Base-by-base conservation (phyloP, 2,329 filamentous ascomycete genomes). In the Trichoderma breve region DNA sequence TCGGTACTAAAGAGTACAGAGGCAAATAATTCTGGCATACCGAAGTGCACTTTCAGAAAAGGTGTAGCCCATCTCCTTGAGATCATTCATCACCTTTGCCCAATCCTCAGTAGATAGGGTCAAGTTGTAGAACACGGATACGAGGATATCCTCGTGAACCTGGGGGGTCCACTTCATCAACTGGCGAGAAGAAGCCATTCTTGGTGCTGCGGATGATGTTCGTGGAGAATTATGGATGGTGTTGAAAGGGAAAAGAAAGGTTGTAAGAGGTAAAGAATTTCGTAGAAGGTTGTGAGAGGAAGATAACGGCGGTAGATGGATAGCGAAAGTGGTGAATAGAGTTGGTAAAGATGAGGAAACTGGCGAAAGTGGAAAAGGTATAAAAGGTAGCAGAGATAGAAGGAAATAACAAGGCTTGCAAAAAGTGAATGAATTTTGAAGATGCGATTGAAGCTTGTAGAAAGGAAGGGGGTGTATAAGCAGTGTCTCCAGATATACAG, bases 81-180 rank as follows among this genome's bases (percentile, higher is more conserved):
- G 77, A 5, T 83, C 76, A 0, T 76, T 76, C 75, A 84, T 79
- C 7, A 86, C 77, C n/a, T 80, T 78, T 26, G 75, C 57, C 75
- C 80, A 82, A 12, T 83, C 79, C 1, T 75, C 75, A 0, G 73
- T 51, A 3, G 73, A 77, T 3, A 83, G 79, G 47, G 79, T 81
- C 69, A 83, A 74, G 7, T 81, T 77, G 30, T 81, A 78, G n/a
- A 83, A 76, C 28, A 86, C 72, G 32, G 80, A 81, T 7, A 82
- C 71, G 43, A 87, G 79, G 55, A 87, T 82, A 53, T 84, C 83
- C 72, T 84, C 78, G 60, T 87, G 84, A 21, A 82, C 80, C 9
- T 79, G 77, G 6, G 80, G 76, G 32, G 81, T 81, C 85, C 85
- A 87, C 39, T 77, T 80, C 74, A 81, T 82, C 18, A 76, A 72